These are phyloP conservation scores for Cladosporium sp. DNA, from an alignment of 2,329 filamentous ascomycete species.

Conservation along the genomic window DNA sequence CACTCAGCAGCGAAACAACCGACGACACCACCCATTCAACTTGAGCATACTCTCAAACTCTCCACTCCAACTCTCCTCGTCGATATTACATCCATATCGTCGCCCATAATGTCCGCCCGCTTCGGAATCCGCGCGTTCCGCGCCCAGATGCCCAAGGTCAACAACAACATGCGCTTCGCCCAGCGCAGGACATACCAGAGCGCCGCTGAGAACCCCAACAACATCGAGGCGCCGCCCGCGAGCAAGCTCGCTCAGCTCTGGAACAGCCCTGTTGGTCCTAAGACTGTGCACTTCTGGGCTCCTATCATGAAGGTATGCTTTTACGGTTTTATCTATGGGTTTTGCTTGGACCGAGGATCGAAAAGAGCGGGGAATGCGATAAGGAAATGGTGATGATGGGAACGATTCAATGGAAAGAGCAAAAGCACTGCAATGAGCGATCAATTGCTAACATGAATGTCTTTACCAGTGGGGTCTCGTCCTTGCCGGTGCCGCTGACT, in stretches of 20 bases:
- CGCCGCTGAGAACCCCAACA: constrained; percentile 50
- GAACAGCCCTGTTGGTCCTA: constrained; percentile 46
- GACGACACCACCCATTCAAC: constrained; percentile 1
- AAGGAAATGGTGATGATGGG: no score
- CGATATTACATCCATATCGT: neutral
- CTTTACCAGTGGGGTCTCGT: constrained; percentile 75
- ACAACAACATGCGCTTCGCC: constrained; percentile 35
- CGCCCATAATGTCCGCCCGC: constrained; percentile 50
- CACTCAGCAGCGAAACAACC: neutral
- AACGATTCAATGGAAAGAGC: no score
- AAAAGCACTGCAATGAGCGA: neutral
- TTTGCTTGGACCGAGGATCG: neutral
- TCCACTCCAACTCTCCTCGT: neutral
- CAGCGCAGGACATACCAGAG: constrained; percentile 58
- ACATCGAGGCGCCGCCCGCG: constrained; percentile 14
- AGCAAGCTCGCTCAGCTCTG: constrained; percentile 64
- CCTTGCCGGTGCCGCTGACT: constrained; percentile 85
- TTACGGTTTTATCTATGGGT: no score
- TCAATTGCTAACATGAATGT: constrained; percentile 7
- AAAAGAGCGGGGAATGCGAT: constrained; percentile 3
- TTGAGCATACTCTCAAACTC: neutral
- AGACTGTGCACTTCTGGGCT: constrained; percentile 98
- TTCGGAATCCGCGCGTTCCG: constrained; percentile 53
- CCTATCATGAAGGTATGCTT: constrained; percentile 76
- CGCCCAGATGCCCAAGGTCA: constrained; percentile 45